These are phyloP conservation scores for Tetraselmis striata DNA, from an alignment of 139 green algal genomes.

Conservation along the genomic window DNA sequence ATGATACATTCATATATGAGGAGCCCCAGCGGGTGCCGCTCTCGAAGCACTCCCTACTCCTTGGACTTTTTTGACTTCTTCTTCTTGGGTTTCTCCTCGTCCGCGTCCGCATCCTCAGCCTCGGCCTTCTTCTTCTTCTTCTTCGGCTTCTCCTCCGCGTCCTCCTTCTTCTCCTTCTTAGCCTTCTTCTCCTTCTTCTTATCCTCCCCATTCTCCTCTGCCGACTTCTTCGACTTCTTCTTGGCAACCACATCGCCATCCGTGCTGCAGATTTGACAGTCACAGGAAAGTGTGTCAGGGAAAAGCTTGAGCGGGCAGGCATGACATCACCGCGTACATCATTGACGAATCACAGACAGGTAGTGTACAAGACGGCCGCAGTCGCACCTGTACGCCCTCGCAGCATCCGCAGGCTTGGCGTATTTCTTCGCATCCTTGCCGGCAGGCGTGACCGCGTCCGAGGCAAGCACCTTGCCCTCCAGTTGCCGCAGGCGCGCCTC, in stretches of 20 bases:
- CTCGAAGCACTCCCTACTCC: too few relatives aligned
- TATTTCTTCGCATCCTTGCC: slow-evolving; percentile 56
- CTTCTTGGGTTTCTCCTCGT: slow-evolving; percentile 16
- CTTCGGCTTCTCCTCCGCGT: neutral
- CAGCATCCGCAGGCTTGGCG: slow-evolving; percentile 42
- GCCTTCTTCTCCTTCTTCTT: slow-evolving; percentile 40
- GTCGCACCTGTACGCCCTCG: slow-evolving; percentile 69
- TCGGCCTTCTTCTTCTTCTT: slow-evolving; percentile 22
- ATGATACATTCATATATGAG: too few relatives aligned
- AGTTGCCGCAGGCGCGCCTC: slow-evolving; percentile 87
- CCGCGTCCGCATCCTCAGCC: neutral
- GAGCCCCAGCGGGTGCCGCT: too few relatives aligned
- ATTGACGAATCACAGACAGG: too few relatives aligned
- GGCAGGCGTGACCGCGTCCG: slow-evolving; percentile 43
- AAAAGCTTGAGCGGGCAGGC: too few relatives aligned
- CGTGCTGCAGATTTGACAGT: slow-evolving; percentile 65
- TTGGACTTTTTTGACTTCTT: slow-evolving; percentile 36
- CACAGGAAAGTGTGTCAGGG: slow-evolving; percentile 73
- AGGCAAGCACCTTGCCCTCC: slow-evolving; percentile 66
- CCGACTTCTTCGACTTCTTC: too few relatives aligned
- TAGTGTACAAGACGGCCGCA: slow-evolving; percentile 67
- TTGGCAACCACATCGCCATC: slow-evolving; percentile 59
- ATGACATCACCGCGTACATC: too few relatives aligned
- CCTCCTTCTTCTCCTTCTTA: slow-evolving; percentile 19
- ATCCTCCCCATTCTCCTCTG: slow-evolving; percentile 19